Evolutionary conservation across 2,329 filamentous ascomycete genomes (phyloP).

Genomic region (Ceratocystis variospora): DNA sequence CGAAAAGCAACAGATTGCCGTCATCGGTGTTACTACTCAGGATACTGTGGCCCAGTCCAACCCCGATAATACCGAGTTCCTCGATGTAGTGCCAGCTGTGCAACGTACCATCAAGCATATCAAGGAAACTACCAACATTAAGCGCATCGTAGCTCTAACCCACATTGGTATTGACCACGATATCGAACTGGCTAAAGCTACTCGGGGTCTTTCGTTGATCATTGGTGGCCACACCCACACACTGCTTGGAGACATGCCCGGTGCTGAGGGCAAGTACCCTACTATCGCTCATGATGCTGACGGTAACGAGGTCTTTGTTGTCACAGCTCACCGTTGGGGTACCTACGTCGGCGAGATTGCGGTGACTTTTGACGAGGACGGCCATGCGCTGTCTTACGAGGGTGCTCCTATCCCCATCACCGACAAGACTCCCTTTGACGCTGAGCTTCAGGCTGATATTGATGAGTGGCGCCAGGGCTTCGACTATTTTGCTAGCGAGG

Average conservation of each 20-base stretch:
- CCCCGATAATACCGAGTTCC: slow-evolving; percentile 46
- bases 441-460: slow-evolving; percentile 43
- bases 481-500: slow-evolving; percentile 43
- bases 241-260: slow-evolving; percentile 45
- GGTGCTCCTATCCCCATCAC: slow-evolving; percentile 51
- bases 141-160: slow-evolving; percentile 50
- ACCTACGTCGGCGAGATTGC: slow-evolving; percentile 56
- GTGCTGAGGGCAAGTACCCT: slow-evolving; percentile 46
- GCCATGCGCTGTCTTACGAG: slow-evolving; percentile 48
- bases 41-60: slow-evolving; percentile 45
- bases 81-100: slow-evolving; percentile 42
- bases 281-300: slow-evolving; percentile 47
- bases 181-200: slow-evolving; percentile 44
- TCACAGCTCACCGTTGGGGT: slow-evolving; percentile 55
- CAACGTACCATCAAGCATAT: slow-evolving; percentile 50
- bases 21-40: slow-evolving; percentile 51
- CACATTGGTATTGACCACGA: slow-evolving; percentile 55
- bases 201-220: slow-evolving; percentile 52
- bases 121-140: slow-evolving; percentile 46
- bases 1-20: slow-evolving; percentile 43
- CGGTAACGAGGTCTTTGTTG: slow-evolving; percentile 54
- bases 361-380: slow-evolving; percentile 46
- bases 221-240: slow-evolving; percentile 51
- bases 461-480: slow-evolving; percentile 46
- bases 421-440: slow-evolving; percentile 45